Base-by-base conservation (phyloP, 73 alveolate species). In the Loxodes magnus region DNA sequence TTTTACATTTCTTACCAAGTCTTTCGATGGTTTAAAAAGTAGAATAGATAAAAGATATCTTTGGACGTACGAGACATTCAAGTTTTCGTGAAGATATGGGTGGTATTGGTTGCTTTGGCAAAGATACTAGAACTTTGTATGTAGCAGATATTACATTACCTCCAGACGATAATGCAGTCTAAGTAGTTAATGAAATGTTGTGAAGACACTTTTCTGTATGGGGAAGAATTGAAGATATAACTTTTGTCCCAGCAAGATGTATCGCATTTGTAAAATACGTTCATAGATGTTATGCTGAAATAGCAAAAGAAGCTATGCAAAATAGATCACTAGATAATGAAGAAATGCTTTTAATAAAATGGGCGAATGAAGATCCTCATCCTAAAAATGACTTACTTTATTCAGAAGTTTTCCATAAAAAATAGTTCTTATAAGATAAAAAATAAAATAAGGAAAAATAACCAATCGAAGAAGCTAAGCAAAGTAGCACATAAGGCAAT, bases 261-360 rank as follows among this genome's bases (percentile, higher is more conserved):
- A 59, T 74, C 37, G 93, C 97, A 35, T 90, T 77, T 66, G 83
- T 93, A 5, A 93, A 90, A 77, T 93, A 78, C 63, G 57, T 70
- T 35, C 99, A 93, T 64, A 57, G 99, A 58, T 90, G 96, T 30
- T 79, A 64, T 51, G 99, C 99, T 10, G 99, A 93, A 66, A 88
- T 77, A 51, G 99, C 99, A 2, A 93, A 90, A 76, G 99, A 93
- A 82, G 99, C 99, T 3, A 93, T 93, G 99, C 67, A 67, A 67
- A 84, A 82, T 50, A 84, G 90, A 54, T 79, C 92, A 5, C 58
- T 93, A 49, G 88, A 64, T 25, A 84, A 71, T 34, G 94, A 81
- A 20, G 99, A 93, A 56, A 88, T 92, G n/a, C 60, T 93, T 14
- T 46, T 76, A 54, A 68, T 91, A n/a, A 82, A 67, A 28, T 93